A percentile compares a stretch with the other conserved stretches of the same genome.
Conservation (phyloP, 768 basidiomycete species). For the Rhizopogon salebrosus region DNA sequence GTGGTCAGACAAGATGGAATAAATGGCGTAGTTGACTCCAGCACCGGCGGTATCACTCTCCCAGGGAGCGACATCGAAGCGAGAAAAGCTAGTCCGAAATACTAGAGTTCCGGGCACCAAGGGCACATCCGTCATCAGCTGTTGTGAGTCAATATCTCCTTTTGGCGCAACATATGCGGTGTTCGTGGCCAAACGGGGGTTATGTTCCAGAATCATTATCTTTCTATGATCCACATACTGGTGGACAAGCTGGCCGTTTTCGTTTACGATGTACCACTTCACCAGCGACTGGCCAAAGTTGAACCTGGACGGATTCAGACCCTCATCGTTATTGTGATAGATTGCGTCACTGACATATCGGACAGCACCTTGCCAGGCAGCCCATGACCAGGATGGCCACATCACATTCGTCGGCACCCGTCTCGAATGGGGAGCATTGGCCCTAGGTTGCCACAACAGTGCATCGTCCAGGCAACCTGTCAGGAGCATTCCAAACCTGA, state of each 20-base stretch:
- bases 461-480: constrained; percentile 9
- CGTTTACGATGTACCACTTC: constrained; percentile 14
- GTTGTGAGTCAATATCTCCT: neutral
- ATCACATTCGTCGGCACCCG: constrained; percentile 1
- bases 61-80: constrained; percentile 8
- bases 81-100: constrained; percentile 14
- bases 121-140: neutral
- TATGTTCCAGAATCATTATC: too few relatives aligned
- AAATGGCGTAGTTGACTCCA: constrained; percentile 4
- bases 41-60: neutral
- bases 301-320: too few relatives aligned
- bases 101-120: constrained; percentile 13
- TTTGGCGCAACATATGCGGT: constrained; percentile 2
- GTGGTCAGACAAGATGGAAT: constrained; percentile 6
- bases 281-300: constrained; percentile 15
- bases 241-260: constrained; percentile 5
- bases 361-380: constrained; percentile 19
- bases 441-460: constrained; percentile 20
- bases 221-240: constrained; percentile 8
- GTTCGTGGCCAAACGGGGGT: neutral
- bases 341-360: too few relatives aligned
- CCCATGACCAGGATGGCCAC: constrained; percentile 23
- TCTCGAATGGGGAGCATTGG: constrained; percentile 3
- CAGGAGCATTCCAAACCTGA: neutral
- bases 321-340: too few relatives aligned